These are phyloP conservation scores for Halteria grandinella DNA, from an alignment of 73 alveolate species.

Conservation along the genomic window DNA sequence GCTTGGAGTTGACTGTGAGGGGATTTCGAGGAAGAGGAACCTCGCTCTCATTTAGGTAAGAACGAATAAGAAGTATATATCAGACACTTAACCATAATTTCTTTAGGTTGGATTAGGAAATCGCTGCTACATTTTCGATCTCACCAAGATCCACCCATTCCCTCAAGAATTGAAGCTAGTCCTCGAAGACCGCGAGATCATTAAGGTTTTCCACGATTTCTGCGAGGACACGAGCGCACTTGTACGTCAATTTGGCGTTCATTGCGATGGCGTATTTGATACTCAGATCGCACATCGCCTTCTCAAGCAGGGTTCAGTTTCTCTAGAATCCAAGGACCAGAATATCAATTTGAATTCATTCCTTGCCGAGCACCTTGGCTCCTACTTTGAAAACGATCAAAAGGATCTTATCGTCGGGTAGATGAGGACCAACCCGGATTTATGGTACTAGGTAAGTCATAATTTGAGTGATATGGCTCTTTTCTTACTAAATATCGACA, in stretches of 20 bases:
- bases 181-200: slow-evolving; percentile 43
- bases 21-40: slow-evolving; percentile 14
- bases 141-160: slow-evolving; percentile 13
- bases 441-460: slow-evolving; percentile 50
- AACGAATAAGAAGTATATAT: not conserved
- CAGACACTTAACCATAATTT: not conserved
- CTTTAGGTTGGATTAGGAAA: slow-evolving; percentile 41
- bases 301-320: slow-evolving; percentile 17
- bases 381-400: slow-evolving; percentile 25
- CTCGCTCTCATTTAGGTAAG: slow-evolving; percentile 35
- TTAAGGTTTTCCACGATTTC: slow-evolving; percentile 56
- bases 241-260: slow-evolving; percentile 32
- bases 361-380: slow-evolving; percentile 10
- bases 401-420: slow-evolving; percentile 25
- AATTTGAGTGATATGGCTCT: too few species aligned
- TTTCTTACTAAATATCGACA: too few species aligned
- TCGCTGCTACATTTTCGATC: slow-evolving; percentile 31
- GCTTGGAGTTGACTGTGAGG: slow-evolving; percentile 61
- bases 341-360: slow-evolving; percentile 30
- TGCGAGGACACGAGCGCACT: slow-evolving; percentile 58
- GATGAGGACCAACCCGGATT: slow-evolving; percentile 45
- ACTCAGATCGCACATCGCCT: slow-evolving; percentile 52
- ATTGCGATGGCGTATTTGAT: slow-evolving; percentile 48
- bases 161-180: slow-evolving; percentile 33
- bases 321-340: slow-evolving; percentile 40